Conservation (phyloP, 2,329 filamentous ascomycete genomes). For the Epicoccum sorghinum region DNA sequence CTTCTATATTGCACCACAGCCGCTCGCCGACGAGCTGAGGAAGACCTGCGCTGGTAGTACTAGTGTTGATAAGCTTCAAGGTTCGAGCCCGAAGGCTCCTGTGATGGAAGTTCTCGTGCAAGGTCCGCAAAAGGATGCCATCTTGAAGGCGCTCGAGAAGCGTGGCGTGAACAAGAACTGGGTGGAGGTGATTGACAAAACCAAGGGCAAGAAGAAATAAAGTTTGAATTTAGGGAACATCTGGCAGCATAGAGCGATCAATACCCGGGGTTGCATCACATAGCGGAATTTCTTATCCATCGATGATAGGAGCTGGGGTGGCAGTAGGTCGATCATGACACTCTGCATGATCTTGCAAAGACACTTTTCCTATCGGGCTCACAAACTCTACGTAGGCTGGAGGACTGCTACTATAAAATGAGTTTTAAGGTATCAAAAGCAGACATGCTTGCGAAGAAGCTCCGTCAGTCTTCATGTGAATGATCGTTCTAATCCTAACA, state of each 20-base stretch:
- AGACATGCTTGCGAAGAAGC: constrained; percentile 9
- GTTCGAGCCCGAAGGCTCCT: constrained; percentile 65
- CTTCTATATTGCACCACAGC: constrained; percentile 65
- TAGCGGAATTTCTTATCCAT: too few species aligned
- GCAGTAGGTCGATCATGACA: too few species aligned
- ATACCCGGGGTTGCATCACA: too few species aligned
- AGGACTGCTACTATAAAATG: too few species aligned
- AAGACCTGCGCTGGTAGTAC: constrained; percentile 73
- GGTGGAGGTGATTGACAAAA: constrained; percentile 71
- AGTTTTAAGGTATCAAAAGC: neutral
- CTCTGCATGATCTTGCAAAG: too few species aligned
- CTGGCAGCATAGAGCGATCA: too few species aligned
- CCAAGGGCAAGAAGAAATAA: constrained; percentile 65
- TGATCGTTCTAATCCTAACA: neutral
- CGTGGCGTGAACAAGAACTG: constrained; percentile 65
- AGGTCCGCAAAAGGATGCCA: constrained; percentile 67
- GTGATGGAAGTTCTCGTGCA: constrained; percentile 72
- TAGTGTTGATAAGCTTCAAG: constrained; percentile 66
- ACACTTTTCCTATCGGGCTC: too few species aligned
- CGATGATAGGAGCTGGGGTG: too few species aligned
- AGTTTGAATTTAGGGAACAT: too few species aligned
- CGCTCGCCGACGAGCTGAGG: constrained; percentile 69
- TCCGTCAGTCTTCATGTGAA: too few species aligned
- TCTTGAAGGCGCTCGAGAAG: constrained; percentile 64
- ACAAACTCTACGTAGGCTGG: too few species aligned